Evolutionary conservation across 768 basidiomycete genomes (phyloP).

Genomic region (Boletus huronensis): DNA sequence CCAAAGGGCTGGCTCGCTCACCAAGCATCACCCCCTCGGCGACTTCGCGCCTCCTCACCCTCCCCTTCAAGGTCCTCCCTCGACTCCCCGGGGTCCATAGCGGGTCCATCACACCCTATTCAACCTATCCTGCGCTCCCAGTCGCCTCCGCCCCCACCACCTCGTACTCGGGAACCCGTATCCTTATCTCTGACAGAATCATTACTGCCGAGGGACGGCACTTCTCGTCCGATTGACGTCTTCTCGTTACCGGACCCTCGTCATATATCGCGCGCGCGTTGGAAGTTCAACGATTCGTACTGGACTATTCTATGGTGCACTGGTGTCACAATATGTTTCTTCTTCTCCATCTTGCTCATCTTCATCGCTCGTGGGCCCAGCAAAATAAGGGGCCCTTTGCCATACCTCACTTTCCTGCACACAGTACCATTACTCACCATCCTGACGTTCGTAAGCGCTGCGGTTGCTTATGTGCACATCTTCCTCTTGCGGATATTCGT

Average conservation of each 20-base stretch:
- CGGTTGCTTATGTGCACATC: conserved; percentile 70
- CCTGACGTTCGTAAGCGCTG: conserved; percentile 66
- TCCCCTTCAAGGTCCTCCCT: conserved; percentile 33
- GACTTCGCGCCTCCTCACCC: conserved; percentile 41
- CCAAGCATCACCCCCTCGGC: conserved; percentile 58
- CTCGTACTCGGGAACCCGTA: conserved; percentile 42
- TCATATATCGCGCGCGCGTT: conserved; percentile 56
- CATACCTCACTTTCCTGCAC: conserved; percentile 71
- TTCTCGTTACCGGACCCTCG: conserved; percentile 79
- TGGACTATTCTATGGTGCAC: conserved; percentile 70
- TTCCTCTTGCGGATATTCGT: conserved; percentile 77
- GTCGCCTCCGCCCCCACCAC: conserved; percentile 38
- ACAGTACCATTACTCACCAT: conserved; percentile 76
- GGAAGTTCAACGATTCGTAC: conserved; percentile 70
- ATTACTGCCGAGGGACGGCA: conserved; percentile 70
- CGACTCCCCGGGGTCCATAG: conserved; percentile 34
- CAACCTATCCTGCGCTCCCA: conserved; percentile 34
- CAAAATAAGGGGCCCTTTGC: conserved; percentile 30
- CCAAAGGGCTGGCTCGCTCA: conserved; percentile 70
- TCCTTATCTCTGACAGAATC: conserved; percentile 79
- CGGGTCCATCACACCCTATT: conserved; percentile 27
- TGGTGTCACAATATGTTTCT: conserved; percentile 54
- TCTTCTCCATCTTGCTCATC: conserved; percentile 64
- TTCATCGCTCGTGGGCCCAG: conserved; percentile 50
- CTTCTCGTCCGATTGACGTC: conserved; percentile 57